Evolutionary conservation across 1,284 basidiomycete genomes (phyloP), one percentile per base, ranked within the genome.

Genomic region (Inonotus hispidus): DNA sequence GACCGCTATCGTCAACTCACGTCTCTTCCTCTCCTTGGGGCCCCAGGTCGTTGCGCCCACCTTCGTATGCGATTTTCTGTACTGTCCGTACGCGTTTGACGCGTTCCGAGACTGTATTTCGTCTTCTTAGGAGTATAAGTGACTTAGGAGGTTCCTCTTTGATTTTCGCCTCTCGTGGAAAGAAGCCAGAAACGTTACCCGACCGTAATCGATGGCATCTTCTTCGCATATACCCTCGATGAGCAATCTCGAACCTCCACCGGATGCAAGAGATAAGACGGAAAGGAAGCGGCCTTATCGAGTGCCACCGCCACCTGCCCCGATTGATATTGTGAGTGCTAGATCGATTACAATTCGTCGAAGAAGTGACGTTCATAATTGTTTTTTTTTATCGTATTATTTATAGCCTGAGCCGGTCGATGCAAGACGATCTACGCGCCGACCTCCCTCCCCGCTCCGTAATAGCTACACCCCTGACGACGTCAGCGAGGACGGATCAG

Each of bases 371-470:
- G 21, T 60, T 35, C 21, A 23, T 25, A 25, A 1, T 8, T 55
- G 19, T 10, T 53, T 4, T 53, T 52, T 35, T 19, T 32, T 11
- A 11, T n/a, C 21, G 16, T 13, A 2, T 23, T 1, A 29, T 55
- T 25, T 13, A 35, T 32, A 64, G 63, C 63, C 63, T 14, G 63
- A 64, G 50, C 63, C 63, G 3, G 55, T 61, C 8, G 56, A 60
- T 32, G 55, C 29, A 3, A 60, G 58, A 37, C 54, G 59, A 21
- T 27, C 32, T 32, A 13, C 29, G 23, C 52, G 55, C 6, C 56
- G 63, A 19, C 63, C 66, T 8, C 65, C 65, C 39, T 67, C 66
- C 4, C 66, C 66, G 19, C 63, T 67, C 8, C 59, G 66, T n/a
- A 67, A 67, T 49, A 60, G 58, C 37, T 60, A 63, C 35, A 60